Percentiles rank a stretch among this genome's conserved stretches.
Evolutionary conservation across 106 monocot genomes (phyloP).

Genomic region (Dioscorea zingiberensis): DNA sequence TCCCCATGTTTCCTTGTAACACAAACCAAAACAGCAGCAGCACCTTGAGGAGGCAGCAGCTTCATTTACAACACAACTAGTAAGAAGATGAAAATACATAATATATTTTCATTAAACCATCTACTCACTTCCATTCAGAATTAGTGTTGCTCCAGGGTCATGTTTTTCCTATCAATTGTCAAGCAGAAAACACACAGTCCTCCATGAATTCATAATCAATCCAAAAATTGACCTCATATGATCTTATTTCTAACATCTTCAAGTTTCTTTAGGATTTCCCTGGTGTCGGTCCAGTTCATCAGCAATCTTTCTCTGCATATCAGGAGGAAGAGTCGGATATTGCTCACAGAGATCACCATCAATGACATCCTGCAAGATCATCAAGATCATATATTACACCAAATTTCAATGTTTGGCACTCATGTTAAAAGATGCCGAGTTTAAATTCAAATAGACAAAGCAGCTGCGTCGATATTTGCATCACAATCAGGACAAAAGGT

Average conservation of each 20-base stretch:
- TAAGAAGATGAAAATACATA: no score
- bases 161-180: no score
- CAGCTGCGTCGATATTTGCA: neutral
- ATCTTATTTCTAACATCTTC: constrained; percentile 96
- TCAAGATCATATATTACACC: neutral
- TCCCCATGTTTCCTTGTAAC: no score
- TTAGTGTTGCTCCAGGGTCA: no score
- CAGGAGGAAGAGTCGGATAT: constrained; percentile 76
- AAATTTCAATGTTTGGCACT: neutral
- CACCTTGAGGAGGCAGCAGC: no score
- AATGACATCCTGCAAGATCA: constrained; percentile 84
- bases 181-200: no score
- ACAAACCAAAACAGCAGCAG: no score
- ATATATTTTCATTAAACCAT: no score
- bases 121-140: no score
- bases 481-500: neutral
- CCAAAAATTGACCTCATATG: constrained; percentile 27
- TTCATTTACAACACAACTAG: no score
- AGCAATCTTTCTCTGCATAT: constrained; percentile 96
- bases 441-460: neutral
- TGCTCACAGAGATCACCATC: constrained; percentile 98
- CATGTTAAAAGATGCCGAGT: neutral
- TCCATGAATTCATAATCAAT: no score
- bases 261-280: constrained; percentile 93
- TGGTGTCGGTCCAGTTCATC: constrained; percentile 96